Evolutionary conservation across 768 basidiomycete genomes (phyloP), one percentile per base, ranked within the genome.

Genomic region (Mycena polygramma): DNA sequence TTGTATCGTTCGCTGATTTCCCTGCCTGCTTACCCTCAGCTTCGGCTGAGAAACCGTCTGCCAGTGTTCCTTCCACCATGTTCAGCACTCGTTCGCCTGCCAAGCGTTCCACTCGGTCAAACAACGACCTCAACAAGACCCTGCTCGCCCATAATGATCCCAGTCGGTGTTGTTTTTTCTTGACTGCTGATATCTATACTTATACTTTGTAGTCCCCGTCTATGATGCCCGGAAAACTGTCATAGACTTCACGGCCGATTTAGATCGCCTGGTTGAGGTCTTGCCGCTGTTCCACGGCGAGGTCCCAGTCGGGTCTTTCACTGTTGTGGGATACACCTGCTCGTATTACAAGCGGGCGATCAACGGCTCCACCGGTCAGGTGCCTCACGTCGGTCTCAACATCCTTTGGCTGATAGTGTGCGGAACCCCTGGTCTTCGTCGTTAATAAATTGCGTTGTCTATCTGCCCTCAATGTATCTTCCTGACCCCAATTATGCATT

Each of bases 361-460:
- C 4, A 51, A 6, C 19, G 49, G 49, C 2, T 9, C 49, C 5
- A 9, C 49, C 7, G 49, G 15, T 6, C 49, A 15, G 7, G 49
- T 22, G 6, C n/a, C 49, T 51, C 49, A 51, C 14, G 14, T 51
- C 6, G 49, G 49, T 22, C 24, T n/a, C 19, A 51, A 51, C 14
- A 51, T 51, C 49, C n/a, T 51, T 22, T 51, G 53, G 53, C 5
- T 19, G 5, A 55, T 55, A 3, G 30, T 55, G 2, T 55, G 26
- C 79, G 79, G 63, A 39, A 39, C 39, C 7, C 39, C 39, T 13
- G 39, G 39, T 39, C 7, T 39, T 39, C 39, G 13, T 39, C 39
- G 13, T 39, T 39, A 39, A 39, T 7, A 39, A 78, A 78, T 45
- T 9, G 11, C 15, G 8, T 17, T 17, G 9, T 15, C 7, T 45